These are phyloP conservation scores for Elsinoe arachidis DNA, from an alignment of 2,329 filamentous ascomycete species.

Conservation along the genomic window DNA sequence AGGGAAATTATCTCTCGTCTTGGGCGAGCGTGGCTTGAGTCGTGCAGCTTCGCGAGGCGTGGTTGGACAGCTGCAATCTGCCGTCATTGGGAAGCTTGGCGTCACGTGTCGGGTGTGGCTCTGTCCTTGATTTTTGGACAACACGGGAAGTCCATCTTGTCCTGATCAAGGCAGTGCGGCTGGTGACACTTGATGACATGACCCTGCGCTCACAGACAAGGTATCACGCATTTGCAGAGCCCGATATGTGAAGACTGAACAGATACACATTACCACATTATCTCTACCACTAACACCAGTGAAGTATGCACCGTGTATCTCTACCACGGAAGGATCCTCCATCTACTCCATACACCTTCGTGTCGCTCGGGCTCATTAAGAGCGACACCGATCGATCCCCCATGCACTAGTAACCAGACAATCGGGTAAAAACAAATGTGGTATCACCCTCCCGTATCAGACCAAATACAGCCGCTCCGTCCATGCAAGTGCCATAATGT, in stretches of 20 bases:
- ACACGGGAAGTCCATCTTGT: background rate
- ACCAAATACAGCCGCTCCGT: background rate
- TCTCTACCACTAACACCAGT: background rate
- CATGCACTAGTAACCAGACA: background rate
- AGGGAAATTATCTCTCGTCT: slow-evolving; percentile 5
- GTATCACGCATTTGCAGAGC: background rate
- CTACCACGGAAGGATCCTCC: background rate
- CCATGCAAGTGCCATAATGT: background rate
- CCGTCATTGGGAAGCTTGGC: background rate
- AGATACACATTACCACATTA: slow-evolving; percentile 13
- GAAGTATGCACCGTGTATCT: background rate
- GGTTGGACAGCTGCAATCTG: slow-evolving; percentile 3
- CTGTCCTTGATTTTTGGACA: background rate
- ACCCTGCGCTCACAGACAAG: background rate
- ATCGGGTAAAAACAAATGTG: slow-evolving; percentile 5
- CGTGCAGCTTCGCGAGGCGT: background rate
- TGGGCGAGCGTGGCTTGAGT: background rate
- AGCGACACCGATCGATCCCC: background rate
- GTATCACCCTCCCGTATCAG: background rate
- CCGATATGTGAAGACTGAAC: background rate
- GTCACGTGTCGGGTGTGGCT: background rate
- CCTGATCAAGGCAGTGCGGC: background rate
- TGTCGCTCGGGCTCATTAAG: slow-evolving; percentile 6
- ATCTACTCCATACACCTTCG: background rate
- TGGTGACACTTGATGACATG: background rate